Conservation (phyloP, 2,329 filamentous ascomycete genomes). For the Aspergillus pseudoviridinutans region DNA sequence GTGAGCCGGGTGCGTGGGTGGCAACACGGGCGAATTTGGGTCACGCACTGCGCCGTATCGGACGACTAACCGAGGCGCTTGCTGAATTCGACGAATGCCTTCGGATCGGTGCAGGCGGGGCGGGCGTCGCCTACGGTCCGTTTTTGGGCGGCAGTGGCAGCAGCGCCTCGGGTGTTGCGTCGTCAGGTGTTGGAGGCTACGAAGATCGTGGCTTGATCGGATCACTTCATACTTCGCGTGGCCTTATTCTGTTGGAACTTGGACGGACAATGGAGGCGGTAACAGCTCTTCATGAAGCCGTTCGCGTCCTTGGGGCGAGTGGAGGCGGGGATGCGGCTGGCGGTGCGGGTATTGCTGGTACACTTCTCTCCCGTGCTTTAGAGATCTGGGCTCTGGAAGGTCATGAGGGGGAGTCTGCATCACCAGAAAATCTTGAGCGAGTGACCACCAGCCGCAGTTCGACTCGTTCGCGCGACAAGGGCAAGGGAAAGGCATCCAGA, state of each 20-base stretch:
- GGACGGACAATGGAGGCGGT: conserved; percentile 72
- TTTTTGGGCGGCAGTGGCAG: conserved; percentile 43
- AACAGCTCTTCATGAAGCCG: conserved; percentile 70
- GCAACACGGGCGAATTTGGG: conserved; percentile 83
- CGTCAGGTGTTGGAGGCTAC: conserved; percentile 43
- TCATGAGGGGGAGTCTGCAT: conserved; percentile 20
- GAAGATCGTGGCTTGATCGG: conserved; percentile 45
- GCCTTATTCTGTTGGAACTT: conserved; percentile 76
- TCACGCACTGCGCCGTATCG: conserved; percentile 74
- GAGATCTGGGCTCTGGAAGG: conserved; percentile 45
- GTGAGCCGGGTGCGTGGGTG: conserved; percentile 77
- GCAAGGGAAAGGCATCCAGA: conserved; percentile 21
- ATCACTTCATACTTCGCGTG: conserved; percentile 54
- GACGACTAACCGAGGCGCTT: conserved; percentile 67
- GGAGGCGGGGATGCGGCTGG: conserved; percentile 46
- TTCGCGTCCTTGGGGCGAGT: conserved; percentile 43
- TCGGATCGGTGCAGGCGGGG: conserved; percentile 70
- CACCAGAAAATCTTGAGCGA: conserved; percentile 14
- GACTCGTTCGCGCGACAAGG: conserved; percentile 25
- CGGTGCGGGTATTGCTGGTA: conserved; percentile 45
- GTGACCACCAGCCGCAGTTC: conserved; percentile 17
- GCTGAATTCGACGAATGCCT: conserved; percentile 83
- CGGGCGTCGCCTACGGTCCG: conserved; percentile 71
- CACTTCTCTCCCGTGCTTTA: conserved; percentile 42
- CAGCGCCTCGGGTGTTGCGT: conserved; percentile 31